A percentile compares a stretch with the other conserved stretches of the same genome.
These are phyloP conservation scores for Podosphaera fusca DNA, from an alignment of 2,329 filamentous ascomycete genomes.

Conservation along the genomic window DNA sequence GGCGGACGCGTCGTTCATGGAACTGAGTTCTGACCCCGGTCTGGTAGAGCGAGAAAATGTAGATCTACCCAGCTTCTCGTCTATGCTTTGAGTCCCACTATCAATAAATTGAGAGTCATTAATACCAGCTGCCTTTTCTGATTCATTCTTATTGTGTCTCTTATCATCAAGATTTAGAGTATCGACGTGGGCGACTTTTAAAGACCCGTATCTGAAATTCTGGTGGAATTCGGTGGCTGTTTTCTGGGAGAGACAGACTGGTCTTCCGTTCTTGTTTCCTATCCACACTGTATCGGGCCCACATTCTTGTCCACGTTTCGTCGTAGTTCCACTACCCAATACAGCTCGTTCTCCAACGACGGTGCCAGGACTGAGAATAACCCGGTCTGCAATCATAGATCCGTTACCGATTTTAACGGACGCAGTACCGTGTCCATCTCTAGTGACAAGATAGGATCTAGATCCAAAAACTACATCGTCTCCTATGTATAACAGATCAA, in stretches of 20 bases:
- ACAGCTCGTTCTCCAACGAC: conserved; percentile 24
- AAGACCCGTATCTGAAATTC: neutral
- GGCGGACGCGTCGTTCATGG: no score
- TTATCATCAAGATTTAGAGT: neutral
- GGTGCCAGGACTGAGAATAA: conserved; percentile 27
- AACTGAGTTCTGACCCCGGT: neutral
- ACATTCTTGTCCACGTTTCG: conserved; percentile 23
- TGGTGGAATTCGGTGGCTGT: neutral
- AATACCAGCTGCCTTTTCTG: neutral
- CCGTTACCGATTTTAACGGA: conserved; percentile 23
- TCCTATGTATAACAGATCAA: conserved; percentile 30
- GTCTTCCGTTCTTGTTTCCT: conserved; percentile 27
- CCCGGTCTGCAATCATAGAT: conserved; percentile 33
- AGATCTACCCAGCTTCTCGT: neutral
- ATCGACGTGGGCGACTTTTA: neutral
- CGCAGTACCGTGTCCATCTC: conserved; percentile 26
- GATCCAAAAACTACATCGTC: conserved; percentile 37
- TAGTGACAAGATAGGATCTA: conserved; percentile 28
- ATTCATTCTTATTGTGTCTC: neutral
- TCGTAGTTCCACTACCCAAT: conserved; percentile 30
- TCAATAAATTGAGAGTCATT: neutral
- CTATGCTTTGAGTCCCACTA: neutral
- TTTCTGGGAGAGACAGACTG: conserved; percentile 19
- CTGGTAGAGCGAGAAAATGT: neutral
- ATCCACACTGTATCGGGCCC: conserved; percentile 24